Evolutionary conservation across 2,329 filamentous ascomycete genomes (phyloP), one percentile per base, ranked within the genome.

Genomic region (Fusarium tjaetaba): DNA sequence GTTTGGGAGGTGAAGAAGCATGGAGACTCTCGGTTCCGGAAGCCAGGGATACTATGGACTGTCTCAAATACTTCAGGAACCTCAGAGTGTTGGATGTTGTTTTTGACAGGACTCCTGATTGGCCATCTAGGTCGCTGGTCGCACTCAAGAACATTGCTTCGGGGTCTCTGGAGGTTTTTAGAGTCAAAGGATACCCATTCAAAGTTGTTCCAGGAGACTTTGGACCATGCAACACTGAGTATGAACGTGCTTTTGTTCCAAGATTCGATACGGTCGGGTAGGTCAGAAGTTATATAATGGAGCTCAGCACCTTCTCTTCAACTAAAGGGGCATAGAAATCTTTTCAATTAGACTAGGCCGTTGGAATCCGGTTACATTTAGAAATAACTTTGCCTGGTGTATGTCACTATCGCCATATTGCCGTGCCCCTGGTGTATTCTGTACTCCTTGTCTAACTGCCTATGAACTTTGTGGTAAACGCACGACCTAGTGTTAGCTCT

Each of bases 151-250:
- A 66, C 18, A 53, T 65, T 38, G 61, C 49, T 11, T 38, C 56
- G 7, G n/a, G 30, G 15, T 53, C 66, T 18, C 22, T 70, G 7
- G 46, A 66, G 56, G 46, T 55, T 11, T 58, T 70, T 15, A 57
- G 68, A 46, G 28, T 70, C 9, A 30, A 70, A 20, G 32, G 56
- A 11, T 66, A 58, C 15, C 61, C 66, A 4, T 66, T 70, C 9
- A 32, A 16, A 26, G 16, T 71, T 22, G n/a, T 24, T 11, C 48
- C 53, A 41, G 55, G 53, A 4, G 41, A 39, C 14, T 30, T 32
- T 42, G 34, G 43, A 13, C 36, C n/a, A 41, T 41, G n/a, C n/a
- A 30, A 11, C n/a, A 34, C 61, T 42, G 52, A 28, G n/a, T 46
- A 58, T 24, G 26, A 41, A 28, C 24, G 20, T 28, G 34, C 26